Evolutionary conservation across 2,329 filamentous ascomycete genomes (phyloP).

Genomic region (Neofusicoccum ribis): DNA sequence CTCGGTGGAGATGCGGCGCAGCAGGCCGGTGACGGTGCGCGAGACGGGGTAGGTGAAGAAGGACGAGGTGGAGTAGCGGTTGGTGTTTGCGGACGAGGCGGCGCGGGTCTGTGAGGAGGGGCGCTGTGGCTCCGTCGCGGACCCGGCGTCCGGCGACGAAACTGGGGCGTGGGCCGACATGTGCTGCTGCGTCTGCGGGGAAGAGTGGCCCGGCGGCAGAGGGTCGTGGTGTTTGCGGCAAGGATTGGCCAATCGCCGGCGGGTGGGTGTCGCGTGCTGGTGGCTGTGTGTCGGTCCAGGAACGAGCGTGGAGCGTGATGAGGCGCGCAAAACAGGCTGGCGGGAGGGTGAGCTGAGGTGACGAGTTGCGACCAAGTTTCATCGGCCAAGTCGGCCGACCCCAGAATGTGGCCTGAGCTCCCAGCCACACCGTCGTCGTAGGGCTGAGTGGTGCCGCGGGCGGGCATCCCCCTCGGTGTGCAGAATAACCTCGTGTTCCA

Average conservation of each 20-base stretch:
- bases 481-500: no score
- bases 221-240: not conserved
- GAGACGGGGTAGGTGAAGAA: slow-evolving; percentile 53
- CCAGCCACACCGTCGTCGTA: slow-evolving; percentile 6
- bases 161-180: not conserved
- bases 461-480: not conserved
- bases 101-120: slow-evolving; percentile 2
- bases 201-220: not conserved
- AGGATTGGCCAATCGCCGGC: slow-evolving; percentile 4
- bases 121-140: slow-evolving; percentile 2
- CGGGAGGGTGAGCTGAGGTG: slow-evolving; percentile 8
- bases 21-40: slow-evolving; percentile 49
- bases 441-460: not conserved
- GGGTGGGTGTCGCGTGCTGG: not conserved
- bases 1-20: slow-evolving; percentile 50
- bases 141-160: not conserved
- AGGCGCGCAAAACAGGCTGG: not conserved
- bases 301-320: slow-evolving; percentile 1
- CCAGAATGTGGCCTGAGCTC: slow-evolving; percentile 13
- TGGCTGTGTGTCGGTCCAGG: not conserved
- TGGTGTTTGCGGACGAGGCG: slow-evolving; percentile 3
- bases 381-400: not conserved
- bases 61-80: slow-evolving; percentile 32
- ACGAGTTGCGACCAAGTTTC: slow-evolving; percentile 6
- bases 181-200: not conserved